These are phyloP conservation scores for Solanum neorickii DNA, from an alignment of 257 asterid genomes.

Conservation along the genomic window DNA sequence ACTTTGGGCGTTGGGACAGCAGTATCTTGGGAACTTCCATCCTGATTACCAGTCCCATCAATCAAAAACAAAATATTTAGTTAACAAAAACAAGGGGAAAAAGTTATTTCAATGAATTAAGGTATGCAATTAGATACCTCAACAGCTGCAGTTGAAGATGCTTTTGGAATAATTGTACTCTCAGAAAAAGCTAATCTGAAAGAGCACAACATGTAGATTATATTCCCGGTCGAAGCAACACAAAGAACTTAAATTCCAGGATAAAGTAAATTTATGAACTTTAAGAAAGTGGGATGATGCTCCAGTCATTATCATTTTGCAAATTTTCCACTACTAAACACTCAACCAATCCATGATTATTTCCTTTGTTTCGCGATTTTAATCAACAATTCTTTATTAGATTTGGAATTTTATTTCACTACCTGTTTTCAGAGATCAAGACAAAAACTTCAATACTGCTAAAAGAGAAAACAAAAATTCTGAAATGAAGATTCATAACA, in stretches of 20 bases:
- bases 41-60: conserved; percentile 35
- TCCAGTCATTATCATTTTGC: neutral
- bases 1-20: conserved; percentile 76
- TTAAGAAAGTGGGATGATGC: neutral
- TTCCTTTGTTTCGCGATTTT: neutral
- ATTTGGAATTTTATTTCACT: neutral
- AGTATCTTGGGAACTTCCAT: conserved; percentile 44
- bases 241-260: neutral
- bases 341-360: neutral
- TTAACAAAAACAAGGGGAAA: conserved; percentile 1
- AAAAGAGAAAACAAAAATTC: neutral
- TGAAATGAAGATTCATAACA: neutral
- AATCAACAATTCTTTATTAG: neutral
- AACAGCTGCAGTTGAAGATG: conserved; percentile 52
- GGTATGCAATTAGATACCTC: conserved; percentile 42
- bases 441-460: neutral
- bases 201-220: conserved; percentile 6
- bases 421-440: neutral
- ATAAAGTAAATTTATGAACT: neutral
- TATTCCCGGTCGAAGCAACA: neutral
- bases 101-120: neutral
- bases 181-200: conserved; percentile 41
- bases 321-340: neutral
- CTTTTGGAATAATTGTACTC: conserved; percentile 38
- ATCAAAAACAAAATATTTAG: conserved; percentile 1